These are phyloP conservation scores for Adansonia madagascariensis DNA, from an alignment of 441 rosid genomes.

Conservation along the genomic window DNA sequence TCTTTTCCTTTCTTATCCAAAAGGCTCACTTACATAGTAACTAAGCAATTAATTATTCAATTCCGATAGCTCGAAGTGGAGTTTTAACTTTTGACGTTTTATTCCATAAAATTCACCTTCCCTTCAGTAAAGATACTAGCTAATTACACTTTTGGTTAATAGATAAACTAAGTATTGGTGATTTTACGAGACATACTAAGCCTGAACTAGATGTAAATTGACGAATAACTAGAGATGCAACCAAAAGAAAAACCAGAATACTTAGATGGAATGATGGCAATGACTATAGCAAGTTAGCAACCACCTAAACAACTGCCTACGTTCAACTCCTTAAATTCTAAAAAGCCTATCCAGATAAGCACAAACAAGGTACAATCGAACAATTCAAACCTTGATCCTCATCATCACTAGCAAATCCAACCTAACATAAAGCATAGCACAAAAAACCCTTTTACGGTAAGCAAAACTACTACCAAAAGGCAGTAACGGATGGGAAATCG, in stretches of 20 bases:
- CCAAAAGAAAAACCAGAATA: neutral
- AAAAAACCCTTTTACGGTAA: neutral
- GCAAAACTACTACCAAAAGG: conserved; percentile 54
- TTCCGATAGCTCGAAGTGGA: neutral
- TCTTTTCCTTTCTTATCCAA: neutral
- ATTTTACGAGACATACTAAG: neutral
- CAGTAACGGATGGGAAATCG: conserved; percentile 80
- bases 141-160: neutral
- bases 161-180: neutral
- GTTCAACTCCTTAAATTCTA: neutral
- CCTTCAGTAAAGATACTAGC: neutral
- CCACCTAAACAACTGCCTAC: neutral
- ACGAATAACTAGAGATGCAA: neutral
- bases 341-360: neutral
- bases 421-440: neutral
- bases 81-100: neutral
- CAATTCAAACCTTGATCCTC: neutral
- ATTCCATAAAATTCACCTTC: neutral
- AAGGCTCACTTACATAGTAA: neutral
- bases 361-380: neutral
- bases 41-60: neutral
- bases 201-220: neutral
- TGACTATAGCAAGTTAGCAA: neutral
- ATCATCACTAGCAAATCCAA: conserved; percentile 14
- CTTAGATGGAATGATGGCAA: neutral